Percentiles rank a stretch among this genome's conserved stretches.
Evolutionary conservation across 352 stramenopile species (phyloP).

Genomic region (Bremia lactucae): DNA sequence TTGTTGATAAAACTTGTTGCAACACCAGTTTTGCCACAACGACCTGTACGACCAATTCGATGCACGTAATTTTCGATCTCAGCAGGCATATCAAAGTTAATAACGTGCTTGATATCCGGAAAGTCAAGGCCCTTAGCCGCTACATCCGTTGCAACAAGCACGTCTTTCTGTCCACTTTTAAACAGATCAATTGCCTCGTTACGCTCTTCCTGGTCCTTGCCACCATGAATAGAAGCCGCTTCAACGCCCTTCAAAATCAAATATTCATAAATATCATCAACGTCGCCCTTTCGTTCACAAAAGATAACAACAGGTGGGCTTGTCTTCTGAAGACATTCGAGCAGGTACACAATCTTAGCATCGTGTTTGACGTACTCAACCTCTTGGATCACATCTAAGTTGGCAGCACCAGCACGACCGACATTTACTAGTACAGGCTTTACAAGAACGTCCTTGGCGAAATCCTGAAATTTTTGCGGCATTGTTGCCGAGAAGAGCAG

Average conservation of each 20-base stretch:
- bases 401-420: slow-evolving; percentile 93
- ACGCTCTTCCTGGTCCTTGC: slow-evolving; percentile 95
- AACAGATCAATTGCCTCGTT: slow-evolving; percentile 95
- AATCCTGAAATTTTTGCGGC: slow-evolving; percentile 99
- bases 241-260: slow-evolving; percentile 95
- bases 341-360: slow-evolving; percentile 97
- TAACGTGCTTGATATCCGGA: slow-evolving; percentile 98
- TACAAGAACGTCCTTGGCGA: slow-evolving; percentile 93
- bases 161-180: slow-evolving; percentile 91
- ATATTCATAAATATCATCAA: slow-evolving; percentile 99
- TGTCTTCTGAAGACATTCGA: slow-evolving; percentile 98
- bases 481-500: slow-evolving; percentile 98
- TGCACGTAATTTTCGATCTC: slow-evolving; percentile 99
- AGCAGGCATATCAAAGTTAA: slow-evolving; percentile 99
- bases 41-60: slow-evolving; percentile 96
- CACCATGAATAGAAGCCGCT: slow-evolving; percentile 94
- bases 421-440: slow-evolving; percentile 98
- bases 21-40: slow-evolving; percentile 95
- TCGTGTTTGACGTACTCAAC: slow-evolving; percentile 99
- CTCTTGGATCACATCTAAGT: slow-evolving; percentile 98
- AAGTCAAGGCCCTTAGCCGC: slow-evolving; percentile 99
- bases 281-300: slow-evolving; percentile 93
- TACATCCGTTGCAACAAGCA: slow-evolving; percentile 97
- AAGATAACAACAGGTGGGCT: slow-evolving; percentile 97
- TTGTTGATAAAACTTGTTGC: slow-evolving; percentile 99